Evolutionary conservation across 2,329 filamentous ascomycete species (phyloP).

Genomic region (Tolypocladium pustulatum): DNA sequence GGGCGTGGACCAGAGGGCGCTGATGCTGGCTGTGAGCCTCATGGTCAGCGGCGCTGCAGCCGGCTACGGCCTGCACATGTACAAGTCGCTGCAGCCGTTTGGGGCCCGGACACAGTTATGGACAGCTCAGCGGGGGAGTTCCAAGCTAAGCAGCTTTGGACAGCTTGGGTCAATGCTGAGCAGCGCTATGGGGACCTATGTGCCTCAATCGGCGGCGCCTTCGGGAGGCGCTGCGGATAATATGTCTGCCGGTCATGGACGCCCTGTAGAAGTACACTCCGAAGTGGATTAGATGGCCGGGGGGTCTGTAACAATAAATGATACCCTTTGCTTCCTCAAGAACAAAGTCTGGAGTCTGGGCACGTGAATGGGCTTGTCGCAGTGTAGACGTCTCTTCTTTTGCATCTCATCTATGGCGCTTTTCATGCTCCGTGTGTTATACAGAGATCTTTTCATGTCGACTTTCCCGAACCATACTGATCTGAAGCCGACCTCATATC

Average conservation of each 20-base stretch:
- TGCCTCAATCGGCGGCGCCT: slow-evolving; percentile 7
- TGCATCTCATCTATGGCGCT: background rate
- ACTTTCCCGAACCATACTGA: no score
- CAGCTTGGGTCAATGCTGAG: slow-evolving; percentile 35
- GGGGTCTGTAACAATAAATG: slow-evolving; percentile 7
- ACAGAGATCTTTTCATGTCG: background rate
- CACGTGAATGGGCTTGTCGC: background rate
- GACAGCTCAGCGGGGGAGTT: slow-evolving; percentile 18
- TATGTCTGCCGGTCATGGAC: slow-evolving; percentile 9
- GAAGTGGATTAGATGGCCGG: slow-evolving; percentile 19
- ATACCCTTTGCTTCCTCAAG: slow-evolving; percentile 4
- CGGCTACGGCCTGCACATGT: slow-evolving; percentile 27
- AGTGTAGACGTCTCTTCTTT: background rate
- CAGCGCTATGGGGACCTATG: slow-evolving; percentile 19
- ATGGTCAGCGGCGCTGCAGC: slow-evolving; percentile 26
- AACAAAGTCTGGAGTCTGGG: background rate
- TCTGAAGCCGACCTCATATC: slow-evolving; percentile 43
- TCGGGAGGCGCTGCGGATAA: slow-evolving; percentile 2
- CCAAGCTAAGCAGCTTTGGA: slow-evolving; percentile 31
- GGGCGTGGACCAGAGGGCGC: slow-evolving; percentile 20
- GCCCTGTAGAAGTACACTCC: slow-evolving; percentile 23
- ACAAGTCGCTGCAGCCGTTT: slow-evolving; percentile 31
- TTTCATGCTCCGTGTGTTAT: background rate
- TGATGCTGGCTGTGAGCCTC: slow-evolving; percentile 20
- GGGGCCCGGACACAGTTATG: slow-evolving; percentile 35